These are phyloP conservation scores for Penicillium roqueforti DNA, from an alignment of 495 filamentous ascomycete genomes.

Conservation along the genomic window DNA sequence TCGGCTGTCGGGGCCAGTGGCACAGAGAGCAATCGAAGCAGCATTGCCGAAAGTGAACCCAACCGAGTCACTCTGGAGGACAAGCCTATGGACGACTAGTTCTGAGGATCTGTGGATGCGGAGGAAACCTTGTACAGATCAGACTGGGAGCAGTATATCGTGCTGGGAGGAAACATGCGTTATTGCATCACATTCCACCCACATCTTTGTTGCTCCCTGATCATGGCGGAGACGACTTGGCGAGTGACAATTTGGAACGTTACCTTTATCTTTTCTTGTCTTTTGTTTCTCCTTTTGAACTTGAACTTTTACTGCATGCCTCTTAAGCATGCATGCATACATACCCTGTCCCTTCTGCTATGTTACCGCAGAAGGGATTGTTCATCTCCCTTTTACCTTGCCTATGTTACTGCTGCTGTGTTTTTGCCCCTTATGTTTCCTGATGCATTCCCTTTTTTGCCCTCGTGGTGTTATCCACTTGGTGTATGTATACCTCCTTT, in stretches of 20 bases:
- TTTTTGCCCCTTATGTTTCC: conserved; percentile 1
- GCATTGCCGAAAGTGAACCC: conserved; percentile 42
- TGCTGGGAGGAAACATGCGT: background rate
- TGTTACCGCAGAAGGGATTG: background rate
- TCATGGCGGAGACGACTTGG: conserved; percentile 2
- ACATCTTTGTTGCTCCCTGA: background rate
- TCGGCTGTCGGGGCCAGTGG: conserved; percentile 27
- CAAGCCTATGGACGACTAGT: conserved; percentile 76
- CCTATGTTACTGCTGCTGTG: background rate
- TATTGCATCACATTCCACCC: background rate
- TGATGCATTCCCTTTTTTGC: conserved; percentile 7
- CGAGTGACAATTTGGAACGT: conserved; percentile 1
- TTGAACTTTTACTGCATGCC: conserved; percentile 11
- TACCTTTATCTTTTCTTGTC: background rate
- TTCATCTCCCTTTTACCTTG: background rate
- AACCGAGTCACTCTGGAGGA: conserved; percentile 76
- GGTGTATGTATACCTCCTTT: conserved; percentile 13
- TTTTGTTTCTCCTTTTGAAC: conserved; percentile 10
- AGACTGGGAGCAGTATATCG: background rate
- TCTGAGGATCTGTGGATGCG: background rate
- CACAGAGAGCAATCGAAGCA: conserved; percentile 45
- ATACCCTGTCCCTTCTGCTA: conserved; percentile 7
- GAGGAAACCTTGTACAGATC: conserved; percentile 13
- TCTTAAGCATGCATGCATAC: conserved; percentile 5
- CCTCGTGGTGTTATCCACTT: conserved; percentile 2